Percentiles rank a stretch among this genome's conserved stretches.
These are phyloP conservation scores for Lipomyces yamadae DNA, from an alignment of 805 yeast genomes.

Conservation along the genomic window DNA sequence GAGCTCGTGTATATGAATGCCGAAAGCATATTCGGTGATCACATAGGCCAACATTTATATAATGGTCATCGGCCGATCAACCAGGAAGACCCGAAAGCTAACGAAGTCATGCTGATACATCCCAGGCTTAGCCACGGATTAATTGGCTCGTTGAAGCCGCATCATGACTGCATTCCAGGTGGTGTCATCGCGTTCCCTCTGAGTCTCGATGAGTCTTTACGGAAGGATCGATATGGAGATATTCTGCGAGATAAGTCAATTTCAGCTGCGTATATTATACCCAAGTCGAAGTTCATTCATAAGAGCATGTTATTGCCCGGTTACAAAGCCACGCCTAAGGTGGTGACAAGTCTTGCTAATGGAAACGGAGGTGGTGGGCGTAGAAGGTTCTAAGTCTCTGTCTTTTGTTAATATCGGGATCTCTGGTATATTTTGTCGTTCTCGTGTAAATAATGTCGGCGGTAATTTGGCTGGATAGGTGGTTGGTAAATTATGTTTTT, in stretches of 20 bases:
- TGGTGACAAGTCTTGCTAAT: slow-evolving; percentile 63
- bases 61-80: slow-evolving; percentile 39
- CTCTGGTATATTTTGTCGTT: too few relatives aligned
- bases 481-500: too few relatives aligned
- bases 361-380: slow-evolving; percentile 4
- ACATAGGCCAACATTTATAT: slow-evolving; percentile 51
- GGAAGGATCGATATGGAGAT: slow-evolving; percentile 38
- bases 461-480: too few relatives aligned
- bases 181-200: slow-evolving; percentile 31
- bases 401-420: background rate
- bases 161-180: slow-evolving; percentile 24
- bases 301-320: slow-evolving; percentile 89
- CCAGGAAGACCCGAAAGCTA: slow-evolving; percentile 47
- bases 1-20: slow-evolving; percentile 73
- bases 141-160: slow-evolving; percentile 47
- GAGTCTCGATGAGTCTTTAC: slow-evolving; percentile 20
- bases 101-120: slow-evolving; percentile 23
- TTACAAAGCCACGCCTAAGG: slow-evolving; percentile 63
- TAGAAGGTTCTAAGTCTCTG: background rate
- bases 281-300: slow-evolving; percentile 57
- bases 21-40: slow-evolving; percentile 57
- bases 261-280: slow-evolving; percentile 62
- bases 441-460: too few relatives aligned
- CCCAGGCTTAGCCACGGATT: slow-evolving; percentile 36
- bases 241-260: slow-evolving; percentile 52